Conservation (phyloP, 805 yeast species). For the Nakazawaea populi region DNA sequence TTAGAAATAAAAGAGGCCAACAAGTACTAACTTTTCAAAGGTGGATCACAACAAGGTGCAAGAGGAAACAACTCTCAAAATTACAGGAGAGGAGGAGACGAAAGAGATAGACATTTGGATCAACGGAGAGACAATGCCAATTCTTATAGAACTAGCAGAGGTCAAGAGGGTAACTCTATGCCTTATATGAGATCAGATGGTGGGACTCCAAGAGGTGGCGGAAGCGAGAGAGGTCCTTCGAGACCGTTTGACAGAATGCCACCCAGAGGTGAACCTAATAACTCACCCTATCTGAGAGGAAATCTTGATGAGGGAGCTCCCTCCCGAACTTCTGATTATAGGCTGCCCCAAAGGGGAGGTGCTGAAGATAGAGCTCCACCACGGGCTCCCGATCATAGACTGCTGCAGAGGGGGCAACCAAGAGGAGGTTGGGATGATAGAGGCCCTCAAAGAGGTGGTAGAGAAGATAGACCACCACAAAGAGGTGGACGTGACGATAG, state of each 20-base stretch:
- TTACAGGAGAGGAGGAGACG: not conserved
- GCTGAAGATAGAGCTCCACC: conserved; percentile 15
- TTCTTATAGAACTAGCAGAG: not conserved
- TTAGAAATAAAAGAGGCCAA: not conserved
- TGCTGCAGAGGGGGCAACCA: conserved; percentile 3
- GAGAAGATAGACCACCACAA: conserved; percentile 7
- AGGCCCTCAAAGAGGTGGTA: conserved; percentile 6
- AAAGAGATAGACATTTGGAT: not conserved
- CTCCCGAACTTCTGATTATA: not conserved
- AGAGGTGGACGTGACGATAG: too few species aligned
- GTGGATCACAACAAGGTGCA: not conserved
- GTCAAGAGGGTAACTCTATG: not conserved
- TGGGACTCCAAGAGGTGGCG: conserved; percentile 6
- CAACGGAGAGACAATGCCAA: not conserved
- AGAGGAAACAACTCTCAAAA: not conserved
- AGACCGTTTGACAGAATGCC: not conserved
- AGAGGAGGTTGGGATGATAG: conserved; percentile 14
- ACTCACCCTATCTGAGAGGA: conserved; percentile 14
- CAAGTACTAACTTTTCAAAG: not conserved
- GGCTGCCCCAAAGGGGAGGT: conserved; percentile 13
- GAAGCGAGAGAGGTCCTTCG: conserved; percentile 8
- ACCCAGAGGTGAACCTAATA: not conserved
- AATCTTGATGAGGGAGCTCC: conserved; percentile 15
- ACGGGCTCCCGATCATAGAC: not conserved
- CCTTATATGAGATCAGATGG: not conserved